Base-by-base conservation (phyloP, 192 early-diverging fungal species). In the Entophlyctis luteolus region DNA sequence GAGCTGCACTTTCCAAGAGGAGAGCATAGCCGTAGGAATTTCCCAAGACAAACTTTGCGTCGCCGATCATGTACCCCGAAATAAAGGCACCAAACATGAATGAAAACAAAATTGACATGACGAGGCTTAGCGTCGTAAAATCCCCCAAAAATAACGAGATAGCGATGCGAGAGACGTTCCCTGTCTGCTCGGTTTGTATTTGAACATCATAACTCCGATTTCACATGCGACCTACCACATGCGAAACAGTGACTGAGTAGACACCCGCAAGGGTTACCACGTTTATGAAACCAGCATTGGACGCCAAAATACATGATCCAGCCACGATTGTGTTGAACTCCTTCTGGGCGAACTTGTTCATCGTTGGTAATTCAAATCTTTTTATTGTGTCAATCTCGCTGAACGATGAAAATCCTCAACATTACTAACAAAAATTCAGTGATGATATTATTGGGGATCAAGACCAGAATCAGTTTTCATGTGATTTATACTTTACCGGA, bases 261-360 rank as follows among this genome's bases (percentile, higher is more conserved):
- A 80, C 77, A 32, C 83, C 80, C 20, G 78, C 79, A 42, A 85
- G 72, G 4, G 83, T 78, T 12, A 85, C 80, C 31, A 82, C 84
- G 73, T 85, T 85, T 72, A 85, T 85, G 73, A 73, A 85, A 14
- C 84, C 84, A 36, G 84, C 84, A 58, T 81, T 83, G 42, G 65
- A 52, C 34, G 81, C 75, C 35, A 85, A 75, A 36, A 80, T 55
- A 18, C 69, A 74, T 25, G 81, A 74, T 22, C 81, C 84, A 20
- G 70, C 68, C 28, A 85, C 79, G 28, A 85, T 81, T 22, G 79
- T 59, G 72, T 81, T 68, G 57, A 85, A 83, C 56, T 85, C 84
- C 46, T 68, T 62, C 2, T 68, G 56, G 4, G 80, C 77, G 55
- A 85, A 77, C 62, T 75, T 77, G 69, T 83, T 79, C 79, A 83